Evolutionary conservation across 78 protist genomes (phyloP).

Genomic region (Pigoraptor vietnamica): DNA sequence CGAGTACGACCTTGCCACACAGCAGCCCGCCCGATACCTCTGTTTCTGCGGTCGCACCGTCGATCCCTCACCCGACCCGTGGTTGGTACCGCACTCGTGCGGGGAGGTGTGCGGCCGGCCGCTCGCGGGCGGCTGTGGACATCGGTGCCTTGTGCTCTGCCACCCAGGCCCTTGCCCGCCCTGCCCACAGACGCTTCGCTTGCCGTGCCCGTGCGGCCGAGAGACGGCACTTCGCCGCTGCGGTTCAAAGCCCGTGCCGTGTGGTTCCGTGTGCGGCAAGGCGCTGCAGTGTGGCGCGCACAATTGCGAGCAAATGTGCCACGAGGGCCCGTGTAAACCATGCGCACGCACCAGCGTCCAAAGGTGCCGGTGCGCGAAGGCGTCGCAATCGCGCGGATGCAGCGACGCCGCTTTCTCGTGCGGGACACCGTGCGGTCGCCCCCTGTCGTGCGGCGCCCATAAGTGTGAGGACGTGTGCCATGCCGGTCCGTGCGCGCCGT

Average conservation of each 20-base stretch:
- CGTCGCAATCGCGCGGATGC: background rate
- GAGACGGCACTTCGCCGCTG: background rate
- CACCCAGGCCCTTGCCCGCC: slow-evolving; percentile 23
- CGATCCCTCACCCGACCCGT: slow-evolving; percentile 1
- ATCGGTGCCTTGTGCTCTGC: slow-evolving; percentile 1
- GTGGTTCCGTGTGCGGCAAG: background rate
- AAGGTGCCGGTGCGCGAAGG: background rate
- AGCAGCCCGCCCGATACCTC: background rate
- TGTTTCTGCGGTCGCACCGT: slow-evolving; percentile 2
- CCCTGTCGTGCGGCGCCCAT: background rate
- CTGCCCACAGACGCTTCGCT: background rate
- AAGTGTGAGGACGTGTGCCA: background rate
- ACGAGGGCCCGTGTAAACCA: background rate
- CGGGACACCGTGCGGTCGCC: background rate
- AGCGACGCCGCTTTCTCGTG: background rate
- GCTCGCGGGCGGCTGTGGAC: background rate
- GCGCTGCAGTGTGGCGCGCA: background rate
- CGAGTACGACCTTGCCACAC: background rate
- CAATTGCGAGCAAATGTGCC: background rate
- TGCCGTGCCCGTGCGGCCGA: background rate
- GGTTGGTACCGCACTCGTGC: slow-evolving; percentile 2
- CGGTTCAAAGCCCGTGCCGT: background rate
- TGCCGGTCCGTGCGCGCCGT: background rate
- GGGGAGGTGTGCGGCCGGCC: background rate
- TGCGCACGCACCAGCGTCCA: background rate